Conservation (phyloP, 2,329 filamentous ascomycete species). For the Sclerotinia nivalis region DNA sequence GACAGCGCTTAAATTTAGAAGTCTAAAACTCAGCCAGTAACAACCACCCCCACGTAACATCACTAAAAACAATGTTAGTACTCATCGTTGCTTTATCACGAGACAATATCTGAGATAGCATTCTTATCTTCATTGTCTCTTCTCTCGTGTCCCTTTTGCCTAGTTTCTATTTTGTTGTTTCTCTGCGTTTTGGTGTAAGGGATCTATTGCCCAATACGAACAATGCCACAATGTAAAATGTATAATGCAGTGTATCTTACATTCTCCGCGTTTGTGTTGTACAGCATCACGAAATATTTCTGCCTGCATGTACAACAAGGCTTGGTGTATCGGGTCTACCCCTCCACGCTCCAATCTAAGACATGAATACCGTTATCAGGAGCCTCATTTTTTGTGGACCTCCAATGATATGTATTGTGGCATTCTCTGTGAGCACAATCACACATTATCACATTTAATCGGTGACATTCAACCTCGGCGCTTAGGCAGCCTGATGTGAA, state of each 20-base stretch:
- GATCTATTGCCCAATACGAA: constrained; percentile 8
- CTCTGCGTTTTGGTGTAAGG: not conserved
- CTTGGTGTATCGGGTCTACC: constrained; percentile 1
- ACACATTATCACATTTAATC: constrained; percentile 4
- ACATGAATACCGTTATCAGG: constrained; percentile 6
- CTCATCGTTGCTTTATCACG: constrained; percentile 1
- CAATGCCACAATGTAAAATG: constrained; percentile 1
- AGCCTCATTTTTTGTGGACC: not conserved
- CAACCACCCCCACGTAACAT: not conserved
- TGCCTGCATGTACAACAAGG: constrained; percentile 1
- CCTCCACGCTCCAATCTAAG: constrained; percentile 10
- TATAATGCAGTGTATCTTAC: constrained; percentile 4
- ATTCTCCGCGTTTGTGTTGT: not conserved
- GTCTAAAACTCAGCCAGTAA: constrained; percentile 1
- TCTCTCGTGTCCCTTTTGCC: constrained; percentile 1
- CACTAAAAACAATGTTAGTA: constrained; percentile 2
- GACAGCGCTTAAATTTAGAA: constrained; percentile 7
- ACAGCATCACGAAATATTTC: not conserved
- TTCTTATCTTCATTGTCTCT: not conserved
- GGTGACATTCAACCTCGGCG: constrained; percentile 1
- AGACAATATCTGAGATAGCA: not conserved
- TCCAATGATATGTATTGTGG: not conserved
- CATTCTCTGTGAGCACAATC: constrained; percentile 1
- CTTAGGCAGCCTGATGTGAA: constrained; percentile 4
- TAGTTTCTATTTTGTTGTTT: not conserved